Percentiles rank a stretch among this genome's conserved stretches.
These are phyloP conservation scores for Oropetium thomaeum DNA, from an alignment of 176 grass and related monocot genomes.

Conservation along the genomic window DNA sequence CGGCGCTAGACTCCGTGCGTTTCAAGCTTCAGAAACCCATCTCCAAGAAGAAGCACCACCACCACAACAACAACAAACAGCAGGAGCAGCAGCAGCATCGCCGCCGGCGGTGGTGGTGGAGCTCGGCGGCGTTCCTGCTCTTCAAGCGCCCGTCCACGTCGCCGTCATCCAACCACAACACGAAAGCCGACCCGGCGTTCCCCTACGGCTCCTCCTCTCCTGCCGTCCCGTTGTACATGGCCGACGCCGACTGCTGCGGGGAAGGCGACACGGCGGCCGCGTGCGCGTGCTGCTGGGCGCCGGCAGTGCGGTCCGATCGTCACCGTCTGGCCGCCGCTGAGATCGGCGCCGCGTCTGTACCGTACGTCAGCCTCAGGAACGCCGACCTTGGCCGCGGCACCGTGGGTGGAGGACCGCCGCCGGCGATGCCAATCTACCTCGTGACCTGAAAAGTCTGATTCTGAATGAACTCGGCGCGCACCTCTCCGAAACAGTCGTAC, in stretches of 20 bases:
- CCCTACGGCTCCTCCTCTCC: not conserved
- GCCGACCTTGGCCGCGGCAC: not conserved
- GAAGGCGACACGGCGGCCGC: not conserved
- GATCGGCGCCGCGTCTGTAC: conserved; percentile 26
- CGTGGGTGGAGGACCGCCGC: not conserved
- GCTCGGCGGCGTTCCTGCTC: conserved; percentile 40
- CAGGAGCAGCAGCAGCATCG: conserved; percentile 17
- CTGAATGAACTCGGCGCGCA: not conserved
- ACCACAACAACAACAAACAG: too few relatives aligned
- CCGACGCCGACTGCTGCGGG: not conserved
- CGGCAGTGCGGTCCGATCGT: conserved; percentile 24
- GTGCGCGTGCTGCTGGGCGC: conserved; percentile 37
- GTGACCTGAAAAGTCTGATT: too few relatives aligned
- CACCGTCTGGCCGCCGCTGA: conserved; percentile 38
- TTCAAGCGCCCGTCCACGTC: conserved; percentile 26
- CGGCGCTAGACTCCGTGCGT: conserved; percentile 33
- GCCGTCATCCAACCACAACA: not conserved
- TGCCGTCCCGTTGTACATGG: conserved; percentile 22
- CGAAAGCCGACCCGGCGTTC: not conserved
- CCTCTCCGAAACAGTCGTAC: too few relatives aligned
- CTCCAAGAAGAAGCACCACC: conserved; percentile 31
- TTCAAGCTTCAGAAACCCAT: conserved; percentile 57
- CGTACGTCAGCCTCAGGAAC: conserved; percentile 49
- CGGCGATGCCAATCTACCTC: conserved; percentile 61
- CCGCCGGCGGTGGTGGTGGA: conserved; percentile 71